phyloP scores from a whole-genome alignment of 108 stramenopile species.

The Nitzschia sp. region DNA sequence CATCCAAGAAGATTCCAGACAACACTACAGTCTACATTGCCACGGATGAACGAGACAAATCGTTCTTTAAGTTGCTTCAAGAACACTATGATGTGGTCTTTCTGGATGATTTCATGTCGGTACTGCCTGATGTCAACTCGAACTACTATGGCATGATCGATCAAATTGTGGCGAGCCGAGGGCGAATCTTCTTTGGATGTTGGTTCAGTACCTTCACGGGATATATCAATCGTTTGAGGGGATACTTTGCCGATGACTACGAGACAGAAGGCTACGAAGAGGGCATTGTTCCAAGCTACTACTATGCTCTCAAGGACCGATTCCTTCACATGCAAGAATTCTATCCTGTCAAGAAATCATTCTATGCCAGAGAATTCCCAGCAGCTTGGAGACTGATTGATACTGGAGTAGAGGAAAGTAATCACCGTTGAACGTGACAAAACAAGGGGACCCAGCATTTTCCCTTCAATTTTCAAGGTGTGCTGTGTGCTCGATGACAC shows the following conservation, averaged over 20 bases:
- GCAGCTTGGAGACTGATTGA: constrained; percentile 83
- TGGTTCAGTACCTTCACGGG: constrained; percentile 75
- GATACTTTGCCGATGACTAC: constrained; percentile 65
- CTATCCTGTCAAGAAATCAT: constrained; percentile 64
- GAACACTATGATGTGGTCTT: constrained; percentile 72
- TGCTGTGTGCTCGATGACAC: too few species aligned
- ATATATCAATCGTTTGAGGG: constrained; percentile 81
- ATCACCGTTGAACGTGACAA: too few species aligned
- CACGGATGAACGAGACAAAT: constrained; percentile 82
- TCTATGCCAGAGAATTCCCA: constrained; percentile 87
- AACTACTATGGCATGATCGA: constrained; percentile 72
- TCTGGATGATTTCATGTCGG: constrained; percentile 71
- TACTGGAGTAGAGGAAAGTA: constrained; percentile 32
- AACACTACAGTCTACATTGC: constrained; percentile 74
- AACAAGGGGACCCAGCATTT: too few species aligned
- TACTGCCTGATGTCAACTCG: constrained; percentile 48
- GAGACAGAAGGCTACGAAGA: constrained; percentile 56
- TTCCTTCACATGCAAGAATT: constrained; percentile 54
- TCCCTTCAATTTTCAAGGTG: too few species aligned
- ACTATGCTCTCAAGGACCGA: constrained; percentile 52
- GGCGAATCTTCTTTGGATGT: constrained; percentile 73
- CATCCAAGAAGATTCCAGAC: constrained; percentile 49
- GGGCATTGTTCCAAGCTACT: constrained; percentile 72
- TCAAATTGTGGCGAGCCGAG: constrained; percentile 76
- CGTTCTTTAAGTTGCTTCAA: constrained; percentile 71